A percentile compares a stretch with the other conserved stretches of the same genome.
Evolutionary conservation across 2,329 filamentous ascomycete species (phyloP).

Genomic region (Didymella pomorum): DNA sequence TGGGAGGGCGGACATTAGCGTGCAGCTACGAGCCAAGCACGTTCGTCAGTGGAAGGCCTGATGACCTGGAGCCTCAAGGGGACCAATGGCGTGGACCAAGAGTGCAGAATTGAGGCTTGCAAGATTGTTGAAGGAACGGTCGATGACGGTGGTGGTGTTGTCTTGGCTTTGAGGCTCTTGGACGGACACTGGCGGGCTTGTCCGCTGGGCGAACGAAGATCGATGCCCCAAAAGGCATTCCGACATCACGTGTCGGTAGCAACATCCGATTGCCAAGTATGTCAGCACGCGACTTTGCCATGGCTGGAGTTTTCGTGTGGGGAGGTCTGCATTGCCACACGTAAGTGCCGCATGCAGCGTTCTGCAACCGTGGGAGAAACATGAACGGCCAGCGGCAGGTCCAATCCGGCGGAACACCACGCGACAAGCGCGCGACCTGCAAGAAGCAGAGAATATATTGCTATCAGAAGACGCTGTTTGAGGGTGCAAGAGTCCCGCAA

Average conservation of each 20-base stretch:
- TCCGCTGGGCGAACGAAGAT: constrained; percentile 17
- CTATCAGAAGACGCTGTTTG: not conserved
- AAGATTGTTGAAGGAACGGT: constrained; percentile 13
- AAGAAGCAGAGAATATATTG: not conserved
- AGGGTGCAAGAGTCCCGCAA: not conserved
- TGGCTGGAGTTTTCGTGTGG: not conserved
- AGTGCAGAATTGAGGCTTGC: not conserved
- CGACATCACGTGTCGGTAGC: constrained; percentile 14
- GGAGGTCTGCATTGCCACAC: constrained; percentile 4
- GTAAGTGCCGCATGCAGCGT: constrained; percentile 1
- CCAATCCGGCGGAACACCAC: constrained; percentile 6
- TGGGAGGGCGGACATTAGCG: constrained; percentile 16
- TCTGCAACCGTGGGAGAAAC: not conserved
- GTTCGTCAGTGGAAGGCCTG: constrained; percentile 15
- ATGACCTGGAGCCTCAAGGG: not conserved
- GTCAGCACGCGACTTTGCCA: constrained; percentile 7
- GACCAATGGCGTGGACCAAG: constrained; percentile 7
- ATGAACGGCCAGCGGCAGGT: not conserved
- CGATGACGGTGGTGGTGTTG: constrained; percentile 18
- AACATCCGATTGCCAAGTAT: constrained; percentile 17
- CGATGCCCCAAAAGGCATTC: constrained; percentile 14
- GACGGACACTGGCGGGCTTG: constrained; percentile 15
- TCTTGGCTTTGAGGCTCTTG: constrained; percentile 22
- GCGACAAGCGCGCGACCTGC: constrained; percentile 4
- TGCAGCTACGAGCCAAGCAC: constrained; percentile 20